Evolutionary conservation across 805 yeast genomes (phyloP).

Genomic region (Candida silvicultrix): DNA sequence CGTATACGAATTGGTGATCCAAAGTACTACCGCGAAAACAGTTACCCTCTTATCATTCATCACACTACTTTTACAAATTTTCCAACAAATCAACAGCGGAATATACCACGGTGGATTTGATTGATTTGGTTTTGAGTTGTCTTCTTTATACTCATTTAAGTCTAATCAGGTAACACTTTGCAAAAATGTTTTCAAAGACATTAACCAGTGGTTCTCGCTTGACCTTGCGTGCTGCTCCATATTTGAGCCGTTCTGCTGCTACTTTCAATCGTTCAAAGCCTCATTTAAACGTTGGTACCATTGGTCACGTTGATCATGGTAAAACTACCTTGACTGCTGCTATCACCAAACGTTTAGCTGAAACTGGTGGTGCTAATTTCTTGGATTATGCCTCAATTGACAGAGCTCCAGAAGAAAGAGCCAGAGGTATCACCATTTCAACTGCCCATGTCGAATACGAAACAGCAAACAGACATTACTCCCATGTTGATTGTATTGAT

Average conservation of each 20-base stretch:
- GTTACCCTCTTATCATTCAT: too few relatives aligned
- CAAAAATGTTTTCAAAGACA: slow-evolving; percentile 6
- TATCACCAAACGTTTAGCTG: slow-evolving; percentile 89
- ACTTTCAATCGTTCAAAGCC: slow-evolving; percentile 94
- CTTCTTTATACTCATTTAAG: too few relatives aligned
- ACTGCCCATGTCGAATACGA: slow-evolving; percentile 98
- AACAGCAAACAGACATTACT: slow-evolving; percentile 91
- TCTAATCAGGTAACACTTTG: too few relatives aligned
- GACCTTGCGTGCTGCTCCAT: slow-evolving; percentile 10
- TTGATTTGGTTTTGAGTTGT: too few relatives aligned
- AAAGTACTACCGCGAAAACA: too few relatives aligned
- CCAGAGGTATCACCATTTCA: slow-evolving; percentile 98
- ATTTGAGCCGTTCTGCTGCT: slow-evolving; percentile 40
- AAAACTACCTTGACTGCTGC: slow-evolving; percentile 98
- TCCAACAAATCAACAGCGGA: too few relatives aligned
- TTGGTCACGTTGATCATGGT: slow-evolving; percentile 99
- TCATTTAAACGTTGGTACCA: slow-evolving; percentile 94
- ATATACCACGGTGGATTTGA: too few relatives aligned
- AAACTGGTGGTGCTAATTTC: slow-evolving; percentile 87
- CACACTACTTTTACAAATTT: too few relatives aligned
- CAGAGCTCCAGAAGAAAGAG: slow-evolving; percentile 98
- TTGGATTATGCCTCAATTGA: slow-evolving; percentile 91
- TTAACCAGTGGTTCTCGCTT: slow-evolving; percentile 9
- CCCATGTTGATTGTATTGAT: slow-evolving; percentile 98
- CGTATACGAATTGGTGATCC: too few relatives aligned